Percentiles rank a stretch among this genome's conserved stretches.
Evolutionary conservation across 441 rosid genomes (phyloP).

Genomic region (Dalechampia spathulata): DNA sequence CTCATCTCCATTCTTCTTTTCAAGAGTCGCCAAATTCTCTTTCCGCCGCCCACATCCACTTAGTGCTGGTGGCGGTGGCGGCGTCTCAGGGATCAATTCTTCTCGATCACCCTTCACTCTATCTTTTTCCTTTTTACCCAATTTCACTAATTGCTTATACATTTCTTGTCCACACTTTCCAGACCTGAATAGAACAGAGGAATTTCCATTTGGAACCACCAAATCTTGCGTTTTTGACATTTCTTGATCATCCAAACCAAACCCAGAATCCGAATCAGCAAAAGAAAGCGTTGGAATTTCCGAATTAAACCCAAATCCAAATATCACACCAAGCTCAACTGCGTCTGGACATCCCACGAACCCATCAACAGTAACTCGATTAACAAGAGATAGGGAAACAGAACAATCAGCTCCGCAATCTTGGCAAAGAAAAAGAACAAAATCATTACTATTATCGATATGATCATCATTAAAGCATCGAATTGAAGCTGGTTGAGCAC

Average conservation of each 20-base stretch:
- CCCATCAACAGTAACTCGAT: conserved; percentile 23
- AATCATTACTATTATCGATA: conserved; percentile 10
- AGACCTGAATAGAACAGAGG: conserved; percentile 12
- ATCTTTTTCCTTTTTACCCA: conserved; percentile 23
- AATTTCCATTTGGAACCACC: conserved; percentile 22
- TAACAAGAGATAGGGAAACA: conserved; percentile 14
- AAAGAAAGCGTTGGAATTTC: conserved; percentile 11
- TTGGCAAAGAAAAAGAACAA: conserved; percentile 27
- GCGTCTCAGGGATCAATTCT: conserved; percentile 24
- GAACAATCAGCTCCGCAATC: conserved; percentile 29
- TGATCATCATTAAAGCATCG: conserved; percentile 13
- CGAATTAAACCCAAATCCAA: conserved; percentile 22
- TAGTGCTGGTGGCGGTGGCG: no score
- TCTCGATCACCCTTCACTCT: conserved; percentile 18
- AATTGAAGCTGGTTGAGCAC: conserved; percentile 23
- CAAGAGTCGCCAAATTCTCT: conserved; percentile 2
- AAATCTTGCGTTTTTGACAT: conserved; percentile 21
- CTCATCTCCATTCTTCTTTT: conserved; percentile 14
- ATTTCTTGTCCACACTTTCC: conserved; percentile 25
- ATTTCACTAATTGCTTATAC: conserved; percentile 25
- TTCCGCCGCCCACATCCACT: conserved; percentile 7
- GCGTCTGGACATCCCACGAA: conserved; percentile 38
- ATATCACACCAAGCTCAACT: conserved; percentile 25
- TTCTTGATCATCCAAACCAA: conserved; percentile 6
- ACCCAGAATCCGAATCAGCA: conserved; percentile 18